Evolutionary conservation across 1,139 yeast species (phyloP), one percentile per base, ranked within the genome.

Genomic region (Yamadazyma epiphylla): DNA sequence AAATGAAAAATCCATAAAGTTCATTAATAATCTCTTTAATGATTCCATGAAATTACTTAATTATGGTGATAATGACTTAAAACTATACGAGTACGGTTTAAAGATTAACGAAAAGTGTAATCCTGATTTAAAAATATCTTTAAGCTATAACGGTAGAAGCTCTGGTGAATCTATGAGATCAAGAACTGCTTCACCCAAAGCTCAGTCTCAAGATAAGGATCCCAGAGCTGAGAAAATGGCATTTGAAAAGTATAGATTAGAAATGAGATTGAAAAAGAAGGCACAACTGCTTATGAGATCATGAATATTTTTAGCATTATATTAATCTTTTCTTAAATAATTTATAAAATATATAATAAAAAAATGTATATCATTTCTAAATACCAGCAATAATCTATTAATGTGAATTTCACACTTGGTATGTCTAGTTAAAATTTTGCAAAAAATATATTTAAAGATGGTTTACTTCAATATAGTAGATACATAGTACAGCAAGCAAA

Each of bases 231-330:
- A 62, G 25, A 55, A 61, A 33, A 48, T 65, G 60, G 61, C 61
- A 23, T 66, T 66, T 40, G 74, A 68, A 39, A 68, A 68, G 42
- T 47, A 49, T 22, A 46, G 72, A 27, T 36, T 67, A 38, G 74
- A 68, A 39, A 58, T 64, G 70, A 46, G 72, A 29, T 45, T 68
- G 26, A 68, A 68, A 48, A 67, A 64, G 51, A 64, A 55, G 39
- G 70, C 64, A 2, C 70, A 64, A 38, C 64, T 48, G 55, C 41
- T 64, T 48, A 39, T 61, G 36, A 55, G 42, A 28, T 38, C 39
- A 23, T 31, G 30, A 31, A 16, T 27, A 5, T 9, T 15, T n/a
- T n/a, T n/a, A n/a, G n/a, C n/a, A n/a, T n/a, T n/a, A n/a, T n/a
- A n/a, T n/a, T n/a, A n/a, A n/a, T n/a, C n/a, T n/a, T n/a, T n/a